Conservation (phyloP, 495 filamentous ascomycete genomes). For the Haplographium delicatum region DNA sequence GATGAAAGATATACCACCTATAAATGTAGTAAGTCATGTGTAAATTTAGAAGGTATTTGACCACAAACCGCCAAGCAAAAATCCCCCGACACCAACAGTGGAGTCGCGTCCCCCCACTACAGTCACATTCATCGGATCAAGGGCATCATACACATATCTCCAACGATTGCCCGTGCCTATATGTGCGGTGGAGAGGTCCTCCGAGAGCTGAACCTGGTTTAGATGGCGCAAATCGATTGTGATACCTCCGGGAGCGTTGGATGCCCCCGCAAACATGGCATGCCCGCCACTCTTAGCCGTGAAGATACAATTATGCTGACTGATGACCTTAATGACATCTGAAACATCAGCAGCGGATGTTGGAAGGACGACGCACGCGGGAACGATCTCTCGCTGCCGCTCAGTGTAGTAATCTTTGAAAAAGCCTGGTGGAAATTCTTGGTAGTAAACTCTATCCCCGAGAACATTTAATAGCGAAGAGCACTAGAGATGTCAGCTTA, state of each 20-base stretch:
- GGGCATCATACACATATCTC: slow-evolving; percentile 41
- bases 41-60: too few relatives aligned
- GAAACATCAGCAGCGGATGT: slow-evolving; percentile 29
- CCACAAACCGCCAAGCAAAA: slow-evolving; percentile 46
- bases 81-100: slow-evolving; percentile 51
- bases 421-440: slow-evolving; percentile 8
- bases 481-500: too few relatives aligned
- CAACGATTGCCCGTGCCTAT: slow-evolving; percentile 39
- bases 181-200: slow-evolving; percentile 22
- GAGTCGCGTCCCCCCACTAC: slow-evolving; percentile 46
- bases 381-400: slow-evolving; percentile 23
- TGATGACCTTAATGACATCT: slow-evolving; percentile 23
- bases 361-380: slow-evolving; percentile 33
- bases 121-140: slow-evolving; percentile 36
- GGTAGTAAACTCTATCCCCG: slow-evolving; percentile 16
- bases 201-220: slow-evolving; percentile 25
- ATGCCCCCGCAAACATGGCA: slow-evolving; percentile 20
- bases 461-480: background rate
- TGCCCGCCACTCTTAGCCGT: slow-evolving; percentile 33
- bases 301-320: slow-evolving; percentile 26
- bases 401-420: slow-evolving; percentile 13
- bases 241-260: slow-evolving; percentile 28
- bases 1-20: slow-evolving; percentile 35
- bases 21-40: too few relatives aligned
- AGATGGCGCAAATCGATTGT: slow-evolving; percentile 29